These are phyloP conservation scores for Lepidium sativum DNA, from an alignment of 345 rosid species.

Conservation along the genomic window DNA sequence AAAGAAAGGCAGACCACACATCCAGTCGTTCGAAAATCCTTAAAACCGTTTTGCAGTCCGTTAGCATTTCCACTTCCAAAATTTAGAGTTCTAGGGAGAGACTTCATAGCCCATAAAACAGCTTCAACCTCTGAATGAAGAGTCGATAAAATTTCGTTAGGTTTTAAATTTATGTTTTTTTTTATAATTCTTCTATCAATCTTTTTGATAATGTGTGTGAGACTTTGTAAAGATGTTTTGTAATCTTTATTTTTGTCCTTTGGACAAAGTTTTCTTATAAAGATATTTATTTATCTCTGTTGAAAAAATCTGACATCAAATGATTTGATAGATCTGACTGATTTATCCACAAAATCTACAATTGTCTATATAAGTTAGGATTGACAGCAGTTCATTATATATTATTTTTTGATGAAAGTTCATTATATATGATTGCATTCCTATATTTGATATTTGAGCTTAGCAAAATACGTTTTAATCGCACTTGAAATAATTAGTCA, in stretches of 20 bases:
- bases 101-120: no score
- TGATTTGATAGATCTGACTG: neutral
- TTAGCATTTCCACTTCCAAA: no score
- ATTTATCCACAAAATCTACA: neutral
- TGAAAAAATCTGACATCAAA: neutral
- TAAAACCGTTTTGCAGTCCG: no score
- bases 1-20: no score
- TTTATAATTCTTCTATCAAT: slow-evolving; percentile 21
- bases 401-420: no score
- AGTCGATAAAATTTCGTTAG: no score
- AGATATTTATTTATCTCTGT: neutral
- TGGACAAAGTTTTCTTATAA: neutral
- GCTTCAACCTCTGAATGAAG: no score
- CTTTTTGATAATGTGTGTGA: slow-evolving; percentile 6
- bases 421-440: neutral
- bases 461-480: neutral
- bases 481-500: neutral
- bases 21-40: no score
- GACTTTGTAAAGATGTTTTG: slow-evolving; percentile 8
- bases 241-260: slow-evolving; percentile 15
- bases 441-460: no score
- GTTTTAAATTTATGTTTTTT: neutral
- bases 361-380: neutral
- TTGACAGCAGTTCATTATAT: neutral
- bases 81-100: no score